These are phyloP conservation scores for Quercus lobata DNA, from an alignment of 331 rosid genomes.

Conservation along the genomic window DNA sequence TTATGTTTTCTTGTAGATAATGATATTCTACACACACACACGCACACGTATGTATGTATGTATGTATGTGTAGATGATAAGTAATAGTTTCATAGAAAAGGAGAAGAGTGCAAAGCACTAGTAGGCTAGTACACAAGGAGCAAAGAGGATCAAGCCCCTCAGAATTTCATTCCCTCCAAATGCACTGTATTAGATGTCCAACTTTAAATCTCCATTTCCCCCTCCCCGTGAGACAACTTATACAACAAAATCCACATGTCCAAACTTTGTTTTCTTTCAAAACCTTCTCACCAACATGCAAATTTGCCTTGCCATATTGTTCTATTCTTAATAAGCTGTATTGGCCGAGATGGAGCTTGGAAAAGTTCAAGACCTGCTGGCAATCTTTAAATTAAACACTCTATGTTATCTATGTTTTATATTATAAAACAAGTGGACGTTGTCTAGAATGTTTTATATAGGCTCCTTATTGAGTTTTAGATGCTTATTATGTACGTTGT, in stretches of 20 bases:
- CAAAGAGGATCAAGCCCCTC: too few relatives aligned
- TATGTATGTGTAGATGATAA: too few relatives aligned
- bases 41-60: rapidly evolving
- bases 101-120: too few relatives aligned
- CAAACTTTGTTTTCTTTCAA: too few relatives aligned
- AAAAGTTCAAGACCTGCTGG: neutral
- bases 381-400: neutral
- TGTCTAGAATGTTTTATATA: neutral
- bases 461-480: neutral
- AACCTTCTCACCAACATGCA: too few relatives aligned
- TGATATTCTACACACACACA: neutral
- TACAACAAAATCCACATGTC: too few relatives aligned
- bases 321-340: neutral
- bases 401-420: neutral
- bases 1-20: neutral
- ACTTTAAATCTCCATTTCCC: too few relatives aligned
- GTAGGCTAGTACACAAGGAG: too few relatives aligned
- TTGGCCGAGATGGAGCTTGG: neutral
- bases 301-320: neutral
- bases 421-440: neutral
- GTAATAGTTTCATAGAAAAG: too few relatives aligned
- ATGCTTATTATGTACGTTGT: neutral
- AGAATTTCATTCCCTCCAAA: too few relatives aligned
- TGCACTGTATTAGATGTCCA: too few relatives aligned
- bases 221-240: too few relatives aligned